Base-by-base conservation (phyloP, 1,284 basidiomycete genomes). In the Mycena sp. region DNA sequence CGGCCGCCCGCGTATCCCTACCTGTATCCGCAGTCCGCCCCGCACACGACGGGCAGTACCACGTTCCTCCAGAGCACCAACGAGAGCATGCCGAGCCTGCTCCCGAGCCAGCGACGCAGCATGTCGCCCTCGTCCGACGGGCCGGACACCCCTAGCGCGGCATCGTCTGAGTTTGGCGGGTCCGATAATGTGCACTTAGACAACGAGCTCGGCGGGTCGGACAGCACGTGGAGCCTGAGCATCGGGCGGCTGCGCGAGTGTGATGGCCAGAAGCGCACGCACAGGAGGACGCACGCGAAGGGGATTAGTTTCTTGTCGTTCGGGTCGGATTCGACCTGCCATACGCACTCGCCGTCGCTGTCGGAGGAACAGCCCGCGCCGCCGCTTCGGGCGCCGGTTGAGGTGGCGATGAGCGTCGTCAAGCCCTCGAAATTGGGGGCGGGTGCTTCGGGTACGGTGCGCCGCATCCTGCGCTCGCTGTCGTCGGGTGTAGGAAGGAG, bases 31-130 rank as follows among this genome's bases (percentile, higher is more conserved):
- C 6, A 32, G 4, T 19, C 52, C 6, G 25, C 45, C 32, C 41
- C 41, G 48, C 58, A 61, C 37, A 57, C 65, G 21, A 60, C 45
- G n/a, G 35, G 45, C 26, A 61, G 59, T 50, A 63, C 46, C 50
- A 38, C 52, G 9, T 48, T 19, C 19, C 29, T 46, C 14, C 2
- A 58, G 4, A 38, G n/a, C n/a, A 11, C 38, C 16, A 48, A 26
- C 2, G n/a, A 53, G 16, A 63, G 48, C 44, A 58, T 58, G 14
- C 58, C 58, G 40, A 64, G 58, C 26, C 44, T 58, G 17, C n/a
- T 49, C 26, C 38, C 41, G 5, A 50, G 52, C 23, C 56, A 14
- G 7, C 32, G 58, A 19, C 53, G 64, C 26, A 60, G 57, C n/a
- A 48, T 17, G 26, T 64, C 62, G 7, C 23, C 58, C 19, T 64